Percentiles rank a stretch among this genome's conserved stretches.
phyloP scores from a whole-genome alignment of 306 rosid species.

The Begonia loranthoides region DNA sequence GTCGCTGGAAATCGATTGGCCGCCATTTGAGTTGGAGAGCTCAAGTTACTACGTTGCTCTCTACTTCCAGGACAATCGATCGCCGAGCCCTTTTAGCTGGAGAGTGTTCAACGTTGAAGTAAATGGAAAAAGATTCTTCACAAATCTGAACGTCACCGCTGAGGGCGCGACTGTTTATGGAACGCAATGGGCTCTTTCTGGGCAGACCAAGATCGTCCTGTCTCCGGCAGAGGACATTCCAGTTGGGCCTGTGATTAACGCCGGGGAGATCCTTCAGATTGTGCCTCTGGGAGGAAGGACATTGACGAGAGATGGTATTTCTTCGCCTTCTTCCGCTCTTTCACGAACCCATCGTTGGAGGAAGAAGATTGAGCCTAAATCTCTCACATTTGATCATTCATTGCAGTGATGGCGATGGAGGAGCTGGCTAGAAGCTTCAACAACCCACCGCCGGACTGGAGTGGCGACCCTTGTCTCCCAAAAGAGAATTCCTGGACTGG shows the following conservation, averaged over 20 bases:
- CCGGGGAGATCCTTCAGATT: conserved; percentile 59
- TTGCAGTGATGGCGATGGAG: conserved; percentile 44
- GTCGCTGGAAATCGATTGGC: conserved; percentile 57
- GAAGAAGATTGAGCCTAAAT: too few species aligned
- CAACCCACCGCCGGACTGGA: conserved; percentile 69
- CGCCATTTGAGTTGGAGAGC: conserved; percentile 33
- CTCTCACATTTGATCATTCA: too few species aligned
- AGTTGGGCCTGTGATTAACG: conserved; percentile 68
- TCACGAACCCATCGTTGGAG: too few species aligned
- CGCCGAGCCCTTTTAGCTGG: conserved; percentile 58
- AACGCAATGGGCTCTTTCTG: conserved; percentile 57
- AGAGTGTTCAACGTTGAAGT: conserved; percentile 50
- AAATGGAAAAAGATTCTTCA: conserved; percentile 38
- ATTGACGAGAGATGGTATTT: conserved; percentile 47
- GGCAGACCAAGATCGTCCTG: conserved; percentile 39
- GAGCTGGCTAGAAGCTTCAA: conserved; percentile 37
- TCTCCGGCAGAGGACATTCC: conserved; percentile 24
- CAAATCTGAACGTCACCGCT: conserved; percentile 43
- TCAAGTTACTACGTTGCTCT: conserved; percentile 59
- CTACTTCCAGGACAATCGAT: conserved; percentile 69
- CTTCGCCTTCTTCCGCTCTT: neutral
- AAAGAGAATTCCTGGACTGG: conserved; percentile 74
- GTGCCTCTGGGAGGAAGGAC: conserved; percentile 64
- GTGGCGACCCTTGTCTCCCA: conserved; percentile 85
- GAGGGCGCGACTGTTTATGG: conserved; percentile 55